Conservation (phyloP, 768 basidiomycete genomes). For the Cubamyces lactineus region DNA sequence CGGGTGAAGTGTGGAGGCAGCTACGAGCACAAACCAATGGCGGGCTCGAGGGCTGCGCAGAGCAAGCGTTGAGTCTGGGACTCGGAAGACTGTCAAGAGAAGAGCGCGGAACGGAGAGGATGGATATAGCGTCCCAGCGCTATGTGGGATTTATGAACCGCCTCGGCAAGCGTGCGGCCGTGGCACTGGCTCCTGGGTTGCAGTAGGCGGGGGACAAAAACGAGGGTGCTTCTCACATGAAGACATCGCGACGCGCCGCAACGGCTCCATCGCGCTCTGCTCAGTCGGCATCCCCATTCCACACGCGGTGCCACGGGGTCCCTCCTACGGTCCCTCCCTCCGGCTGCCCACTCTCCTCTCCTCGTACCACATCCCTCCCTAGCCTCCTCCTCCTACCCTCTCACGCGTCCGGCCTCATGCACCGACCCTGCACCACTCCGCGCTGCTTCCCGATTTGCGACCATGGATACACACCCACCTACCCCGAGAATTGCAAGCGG, state of each 20-base stretch:
- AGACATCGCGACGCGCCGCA: conserved; percentile 25
- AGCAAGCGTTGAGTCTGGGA: not conserved
- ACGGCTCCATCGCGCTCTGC: conserved; percentile 21
- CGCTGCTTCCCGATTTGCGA: too few species aligned
- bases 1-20: not conserved
- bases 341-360: not conserved
- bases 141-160: conserved; percentile 11
- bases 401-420: conserved; percentile 13
- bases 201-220: conserved; percentile 22
- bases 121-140: conserved; percentile 14
- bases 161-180: conserved; percentile 18
- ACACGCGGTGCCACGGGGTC: conserved; percentile 21
- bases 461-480: too few species aligned
- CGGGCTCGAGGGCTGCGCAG: conserved; percentile 3
- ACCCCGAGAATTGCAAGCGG: too few species aligned
- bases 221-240: conserved; percentile 25
- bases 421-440: not conserved
- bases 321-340: conserved; percentile 7
- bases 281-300: conserved; percentile 15
- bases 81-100: not conserved
- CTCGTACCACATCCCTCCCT: not conserved
- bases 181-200: conserved; percentile 12
- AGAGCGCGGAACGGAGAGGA: conserved; percentile 11
- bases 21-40: not conserved
- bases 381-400: not conserved